Evolutionary conservation across 2,329 filamentous ascomycete species (phyloP), one percentile per base, ranked within the genome.

Genomic region (Tolypocladium guangdongense): DNA sequence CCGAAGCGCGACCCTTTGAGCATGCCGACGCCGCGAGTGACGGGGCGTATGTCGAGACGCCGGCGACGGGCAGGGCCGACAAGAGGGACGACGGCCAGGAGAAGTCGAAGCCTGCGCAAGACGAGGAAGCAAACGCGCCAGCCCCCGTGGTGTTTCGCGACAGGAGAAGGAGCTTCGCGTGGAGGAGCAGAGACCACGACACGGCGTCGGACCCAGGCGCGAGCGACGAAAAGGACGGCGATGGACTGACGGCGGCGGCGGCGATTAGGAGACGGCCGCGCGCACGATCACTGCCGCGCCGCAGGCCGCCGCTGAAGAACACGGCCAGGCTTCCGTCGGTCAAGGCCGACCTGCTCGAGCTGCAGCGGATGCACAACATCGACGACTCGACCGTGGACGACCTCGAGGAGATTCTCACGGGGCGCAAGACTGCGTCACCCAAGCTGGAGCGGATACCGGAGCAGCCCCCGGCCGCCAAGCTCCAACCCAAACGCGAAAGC

Each of bases 351-450:
- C 65, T 83, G 32, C 67, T 74, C 32, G 74, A 78, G 50, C 76
- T 83, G 47, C 72, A 79, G 56, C 71, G 71, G 18, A 68, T 66
- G 46, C 74, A 81, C 59, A 72, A 81, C 52, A 75, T 82, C 30
- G 79, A 83, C 20, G 80, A 83, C 59, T 80, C 78, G 1, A 82
- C 79, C 0, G 64, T 82, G n/a, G 80, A 83, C 49, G 77, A 82
- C 56, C 68, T 82, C 33, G 78, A 78, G 54, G 74, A 77, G 32
- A 66, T 82, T 39, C 61, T 81, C 30, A 63, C 65, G 33, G 68
- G 68, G n/a, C 67, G 66, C 50, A 69, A 68, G 54, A 57, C 63
- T 6, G 57, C 60, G 12, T 60, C 61, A 8, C 59, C 59, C 8
- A 59, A 60, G 39, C 53, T 65, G 14, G 58, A 63, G 38, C 58